Base-by-base conservation (phyloP, 2,329 filamentous ascomycete genomes). In the Botryotinia convoluta region DNA sequence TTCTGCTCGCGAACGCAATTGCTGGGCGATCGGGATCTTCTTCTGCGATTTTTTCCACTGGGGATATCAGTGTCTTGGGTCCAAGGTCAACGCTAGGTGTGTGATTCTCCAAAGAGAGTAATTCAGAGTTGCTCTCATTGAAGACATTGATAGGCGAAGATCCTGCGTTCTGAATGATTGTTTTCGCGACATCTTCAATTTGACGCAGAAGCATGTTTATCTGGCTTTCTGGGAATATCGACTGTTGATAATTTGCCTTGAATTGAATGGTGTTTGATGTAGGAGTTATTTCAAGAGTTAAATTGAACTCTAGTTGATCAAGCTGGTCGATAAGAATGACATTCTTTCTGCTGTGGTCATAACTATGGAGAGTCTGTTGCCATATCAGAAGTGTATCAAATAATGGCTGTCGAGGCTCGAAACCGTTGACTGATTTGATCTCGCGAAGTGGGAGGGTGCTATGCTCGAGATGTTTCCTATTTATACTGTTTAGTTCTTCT, bases 311-410 rank as follows among this genome's bases (percentile, higher is more conserved):
- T 10, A 96, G 84, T 35, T 88, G 88, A 79, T 98, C 95, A 8
- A 86, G 81, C 70, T 92, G 89, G 39, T 87, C 85, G 0, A 88
- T 80, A 72, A 94, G 85, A 16, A 79, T 81, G 0, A 95, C 83
- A 3, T 80, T 51, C 4, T 81, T 77, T 1, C 76, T 74, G 75
- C 78, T 77, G 77, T 83, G 79, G 5, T 79, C 75, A n/a, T 79
- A 76, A 3, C 76, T 75, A 42, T 84, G 82, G 1, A 92, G 83
- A 0, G 91, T 92, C 79, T 97, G 91, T 78, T 98, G 95, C 85
- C 95, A 98, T 0, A 95, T 90, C 78, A 97, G 91, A 0, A 97
- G 84, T 0, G 91, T 87, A 77, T 97, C 93, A 77, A 95, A 97
- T 0, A 97, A 82, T 1, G 83, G 82, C 57, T 88, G 85, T 0